Evolutionary conservation across 805 yeast species (phyloP), one percentile per base, ranked within the genome.

Genomic region (Suhomyces sp.): DNA sequence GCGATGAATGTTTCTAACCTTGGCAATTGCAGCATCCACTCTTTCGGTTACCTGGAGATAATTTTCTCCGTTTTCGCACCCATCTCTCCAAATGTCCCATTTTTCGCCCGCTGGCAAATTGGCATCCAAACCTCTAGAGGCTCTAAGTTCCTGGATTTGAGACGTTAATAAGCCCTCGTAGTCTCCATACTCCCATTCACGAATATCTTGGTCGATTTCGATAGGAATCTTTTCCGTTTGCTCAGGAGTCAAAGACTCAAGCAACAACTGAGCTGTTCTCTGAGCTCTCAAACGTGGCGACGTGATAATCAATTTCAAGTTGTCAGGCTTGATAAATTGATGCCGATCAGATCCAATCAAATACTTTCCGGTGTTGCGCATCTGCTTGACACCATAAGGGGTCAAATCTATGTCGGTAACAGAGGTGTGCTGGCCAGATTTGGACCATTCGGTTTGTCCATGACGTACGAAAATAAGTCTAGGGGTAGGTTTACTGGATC

Each of bases 141-240:
- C 70, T 65, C 96, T 81, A 57, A 82, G 68, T 12, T 75, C 80
- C 43, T 78, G 71, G 66, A 92, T 90, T 60, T 92, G 82, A 6
- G 72, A 66, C 1, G 96, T 87, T 52, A 78, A 65, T 58, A 84
- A 68, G 4, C 98, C 98, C 75, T 93, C 98, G 67, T 93, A 93
- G 63, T 89, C 94, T 59, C 98, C 98, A 62, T 93, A 93, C 58
- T 89, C 96, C 97, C 97, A 93, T 71, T 93, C 98, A 60, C 94
- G 80, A 47, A 91, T 69, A 61, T 89, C 91, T 46, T 87, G 83
- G 56, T 84, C 86, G 19, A 59, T 63, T 52, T 73, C 69, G 43
- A 78, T 61, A 7, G 77, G 72, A 46, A 85, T 76, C 6, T 67
- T 56, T 8, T 73, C 56, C 53, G 70, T 75, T 15, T 74, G 69